Evolutionary conservation across 169 alveolate species (phyloP), one percentile per base, ranked within the genome.

Genomic region (Plasmodium knowlesi): DNA sequence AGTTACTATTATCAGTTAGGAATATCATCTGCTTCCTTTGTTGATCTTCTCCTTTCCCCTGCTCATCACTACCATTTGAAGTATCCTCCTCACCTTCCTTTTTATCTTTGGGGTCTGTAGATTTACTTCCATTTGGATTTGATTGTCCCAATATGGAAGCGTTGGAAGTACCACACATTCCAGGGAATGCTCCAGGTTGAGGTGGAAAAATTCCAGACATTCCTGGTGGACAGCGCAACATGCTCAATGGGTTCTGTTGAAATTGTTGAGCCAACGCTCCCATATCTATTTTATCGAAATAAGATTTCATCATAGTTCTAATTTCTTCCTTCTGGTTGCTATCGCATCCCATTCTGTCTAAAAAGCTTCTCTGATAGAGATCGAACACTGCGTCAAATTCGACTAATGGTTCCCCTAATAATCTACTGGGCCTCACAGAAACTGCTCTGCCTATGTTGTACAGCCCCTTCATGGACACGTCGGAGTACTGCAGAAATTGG

Each of bases 311-410:
- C 46, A 41, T 67, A 41, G 50, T 30, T 34, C 41, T 82, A 54
- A 82, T 82, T 82, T 82, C 32, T 5, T 41, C 61, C 61, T 82
- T 57, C 28, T 82, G 81, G 5, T 32, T 30, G 41, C 41, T 50
- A 54, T 67, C 72, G 71, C 91, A 82, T 30, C 91, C 91, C 91
- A 82, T 82, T 82, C 57, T 54, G 41, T 82, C 80, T 10, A 82
- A 54, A 54, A 82, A 82, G 41, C 57, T 82, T 19, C 10, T 41
- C 28, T 82, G 54, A 82, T 54, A 82, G 37, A 82, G 39, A 54
- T 82, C 57, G 72, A 82, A 82, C 41, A 82, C 34, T 30, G 32
- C 3, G 25, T 82, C 91, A 25, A 82, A 82, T 82, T 82, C 82
- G 22, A 82, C 61, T 5, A 46, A 0, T 6, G 91, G 80, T 37